Percentiles rank a stretch among this genome's conserved stretches.
phyloP scores from a whole-genome alignment of 1,284 basidiomycete species.

The Ganoderma boninense region DNA sequence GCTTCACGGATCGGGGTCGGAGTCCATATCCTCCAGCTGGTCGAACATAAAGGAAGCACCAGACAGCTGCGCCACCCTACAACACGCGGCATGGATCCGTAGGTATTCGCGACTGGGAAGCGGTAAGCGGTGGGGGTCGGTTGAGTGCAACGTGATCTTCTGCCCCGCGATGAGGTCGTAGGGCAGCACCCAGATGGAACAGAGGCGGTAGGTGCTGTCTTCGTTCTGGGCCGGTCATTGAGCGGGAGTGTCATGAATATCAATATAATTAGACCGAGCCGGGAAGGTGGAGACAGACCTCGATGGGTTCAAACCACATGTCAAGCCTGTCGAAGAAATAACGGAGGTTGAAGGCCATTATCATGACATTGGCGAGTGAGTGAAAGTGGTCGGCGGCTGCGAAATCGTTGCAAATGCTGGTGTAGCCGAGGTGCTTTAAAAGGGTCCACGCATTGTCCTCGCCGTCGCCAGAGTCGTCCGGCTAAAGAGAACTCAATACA shows the following conservation, averaged over 20 bases:
- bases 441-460: background rate
- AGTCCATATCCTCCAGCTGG: conserved; percentile 2
- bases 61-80: background rate
- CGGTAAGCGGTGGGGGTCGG: background rate
- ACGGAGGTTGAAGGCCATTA: background rate
- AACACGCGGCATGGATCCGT: background rate
- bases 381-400: background rate
- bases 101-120: background rate
- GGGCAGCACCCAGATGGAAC: background rate
- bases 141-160: background rate
- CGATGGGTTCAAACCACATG: background rate
- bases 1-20: background rate
- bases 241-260: background rate
- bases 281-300: background rate
- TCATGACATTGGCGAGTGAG: background rate
- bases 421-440: background rate
- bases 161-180: background rate
- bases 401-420: background rate
- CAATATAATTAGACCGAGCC: no score
- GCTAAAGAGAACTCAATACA: background rate
- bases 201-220: background rate
- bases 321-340: background rate
- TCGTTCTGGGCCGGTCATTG: background rate
- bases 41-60: background rate
- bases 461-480: no score